Base-by-base conservation (phyloP, 805 yeast species). In the Spathaspora gorwiae region DNA sequence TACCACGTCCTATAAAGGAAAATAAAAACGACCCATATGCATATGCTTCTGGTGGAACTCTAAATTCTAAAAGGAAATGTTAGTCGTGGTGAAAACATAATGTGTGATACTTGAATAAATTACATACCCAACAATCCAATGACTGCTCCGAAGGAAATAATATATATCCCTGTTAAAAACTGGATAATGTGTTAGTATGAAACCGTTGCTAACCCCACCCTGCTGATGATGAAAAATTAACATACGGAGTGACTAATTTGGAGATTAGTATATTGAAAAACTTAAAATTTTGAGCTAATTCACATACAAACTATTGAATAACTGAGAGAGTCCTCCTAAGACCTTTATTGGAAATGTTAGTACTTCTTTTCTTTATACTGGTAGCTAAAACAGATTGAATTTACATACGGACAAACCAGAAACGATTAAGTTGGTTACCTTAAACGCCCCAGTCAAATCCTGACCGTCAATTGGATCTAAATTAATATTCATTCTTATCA, bases 1-100 rank as follows among this genome's bases (percentile, higher is more conserved):
- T 60, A 26, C 92, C 94, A 53, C 94, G 75, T 9, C 94, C 92
- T n/a, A 84, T 61, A 53, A 83, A 83, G 27, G 86, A 80, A 57
- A 80, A 83, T 53, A 83, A 72, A 48, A 84, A 83, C 3, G 87
- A 81, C 7, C 81, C 86, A 54, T 79, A 85, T 6, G 78, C 72
- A 53, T 79, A 74, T n/a, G 85, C 75, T 49, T 80, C 78, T 5
- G 84, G 75, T 13, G 88, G 82, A 11, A 73, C 75, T 30, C 62
- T 62, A 58, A 78, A 77, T 56, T 78, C 83, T 61, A 59, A 42
- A 2, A 29, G 10, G 26, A n/a, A 3, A 8, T 32, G 36, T 33
- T 34, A 42, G 29, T 30, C 29, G 24, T 19, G 24, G 24, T 19
- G 24, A 19, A 19, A 19, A 19, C 24, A 19, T 19, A 19, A 19